Percentiles rank a stretch among this genome's conserved stretches.
phyloP scores from a whole-genome alignment of 192 early-diverging fungal species.

The Mortierella antarctica region DNA sequence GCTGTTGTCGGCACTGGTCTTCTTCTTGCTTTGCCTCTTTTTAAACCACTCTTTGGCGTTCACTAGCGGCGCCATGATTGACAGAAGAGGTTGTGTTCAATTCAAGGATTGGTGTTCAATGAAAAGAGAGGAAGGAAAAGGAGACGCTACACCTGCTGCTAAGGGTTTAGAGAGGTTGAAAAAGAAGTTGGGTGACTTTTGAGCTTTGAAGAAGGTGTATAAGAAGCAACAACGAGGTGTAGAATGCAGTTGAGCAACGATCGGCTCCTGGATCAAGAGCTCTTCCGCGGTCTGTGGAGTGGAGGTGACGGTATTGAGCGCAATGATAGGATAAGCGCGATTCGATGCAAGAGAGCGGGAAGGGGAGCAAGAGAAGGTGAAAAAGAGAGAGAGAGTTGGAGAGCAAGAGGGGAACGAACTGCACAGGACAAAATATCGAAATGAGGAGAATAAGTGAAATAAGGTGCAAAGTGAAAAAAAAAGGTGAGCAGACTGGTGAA shows the following conservation, averaged over 20 bases:
- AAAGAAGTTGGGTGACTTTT: background rate
- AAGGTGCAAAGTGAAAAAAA: background rate
- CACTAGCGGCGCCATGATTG: slow-evolving; percentile 7
- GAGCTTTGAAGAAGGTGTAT: background rate
- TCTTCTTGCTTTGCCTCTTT: slow-evolving; percentile 12
- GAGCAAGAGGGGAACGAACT: background rate
- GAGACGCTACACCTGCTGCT: background rate
- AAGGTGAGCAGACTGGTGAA: background rate
- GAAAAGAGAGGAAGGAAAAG: background rate
- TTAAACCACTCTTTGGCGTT: slow-evolving; percentile 27
- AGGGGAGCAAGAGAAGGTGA: background rate
- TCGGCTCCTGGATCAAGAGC: too few relatives aligned
- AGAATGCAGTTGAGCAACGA: too few relatives aligned
- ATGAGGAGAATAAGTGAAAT: background rate
- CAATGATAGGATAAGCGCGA: background rate
- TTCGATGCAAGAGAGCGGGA: background rate
- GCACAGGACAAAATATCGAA: background rate
- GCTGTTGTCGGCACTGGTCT: background rate
- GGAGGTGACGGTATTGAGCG: background rate
- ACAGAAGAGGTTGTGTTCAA: background rate
- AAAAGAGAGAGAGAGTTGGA: slow-evolving; percentile 4
- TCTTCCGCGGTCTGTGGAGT: background rate
- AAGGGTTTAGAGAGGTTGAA: background rate
- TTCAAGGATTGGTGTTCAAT: background rate
- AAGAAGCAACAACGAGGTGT: background rate